A percentile compares a stretch with the other conserved stretches of the same genome.
phyloP scores from a whole-genome alignment of 805 yeast genomes.

The Kluyveromyces wickerhamii region DNA sequence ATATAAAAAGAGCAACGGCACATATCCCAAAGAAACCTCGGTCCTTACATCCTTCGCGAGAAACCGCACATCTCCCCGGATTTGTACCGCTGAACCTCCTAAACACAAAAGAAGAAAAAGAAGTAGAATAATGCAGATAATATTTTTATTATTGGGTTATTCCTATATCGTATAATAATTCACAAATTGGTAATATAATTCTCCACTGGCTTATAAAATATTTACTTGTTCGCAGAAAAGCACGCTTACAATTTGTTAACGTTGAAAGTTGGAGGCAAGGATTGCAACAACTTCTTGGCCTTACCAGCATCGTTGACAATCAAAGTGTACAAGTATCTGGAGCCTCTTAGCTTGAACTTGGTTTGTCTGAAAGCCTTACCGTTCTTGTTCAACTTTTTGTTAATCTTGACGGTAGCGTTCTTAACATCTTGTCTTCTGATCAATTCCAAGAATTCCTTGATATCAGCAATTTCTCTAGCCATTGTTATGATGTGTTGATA shows the following conservation, averaged over 20 bases:
- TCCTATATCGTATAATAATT: slow-evolving; percentile 3
- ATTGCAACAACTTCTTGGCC: slow-evolving; percentile 96
- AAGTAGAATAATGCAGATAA: neutral
- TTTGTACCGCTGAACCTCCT: too few relatives aligned
- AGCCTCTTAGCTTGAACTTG: slow-evolving; percentile 98
- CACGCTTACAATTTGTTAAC: slow-evolving; percentile 41
- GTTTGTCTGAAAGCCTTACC: slow-evolving; percentile 88
- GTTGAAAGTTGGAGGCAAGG: slow-evolving; percentile 90
- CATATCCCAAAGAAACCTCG: too few relatives aligned
- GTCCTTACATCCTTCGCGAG: too few relatives aligned
- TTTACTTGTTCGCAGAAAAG: slow-evolving; percentile 1
- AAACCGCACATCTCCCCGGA: too few relatives aligned
- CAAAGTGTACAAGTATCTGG: slow-evolving; percentile 90
- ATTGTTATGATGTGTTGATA: slow-evolving; percentile 16
- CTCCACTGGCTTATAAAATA: slow-evolving; percentile 2
- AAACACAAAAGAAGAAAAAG: neutral
- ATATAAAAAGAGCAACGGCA: too few relatives aligned
- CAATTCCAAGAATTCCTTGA: slow-evolving; percentile 94
- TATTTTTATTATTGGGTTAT: slow-evolving; percentile 2
- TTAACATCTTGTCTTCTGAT: slow-evolving; percentile 94
- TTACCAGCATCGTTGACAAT: slow-evolving; percentile 91
- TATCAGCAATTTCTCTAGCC: slow-evolving; percentile 79
- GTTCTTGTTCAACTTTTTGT: slow-evolving; percentile 70
- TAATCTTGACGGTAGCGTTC: slow-evolving; percentile 90
- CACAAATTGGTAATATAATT: slow-evolving; percentile 2